Percentiles rank a stretch among this genome's conserved stretches.
phyloP scores from a whole-genome alignment of 1,284 basidiomycete genomes.

The Pyrrhoderma noxium region DNA sequence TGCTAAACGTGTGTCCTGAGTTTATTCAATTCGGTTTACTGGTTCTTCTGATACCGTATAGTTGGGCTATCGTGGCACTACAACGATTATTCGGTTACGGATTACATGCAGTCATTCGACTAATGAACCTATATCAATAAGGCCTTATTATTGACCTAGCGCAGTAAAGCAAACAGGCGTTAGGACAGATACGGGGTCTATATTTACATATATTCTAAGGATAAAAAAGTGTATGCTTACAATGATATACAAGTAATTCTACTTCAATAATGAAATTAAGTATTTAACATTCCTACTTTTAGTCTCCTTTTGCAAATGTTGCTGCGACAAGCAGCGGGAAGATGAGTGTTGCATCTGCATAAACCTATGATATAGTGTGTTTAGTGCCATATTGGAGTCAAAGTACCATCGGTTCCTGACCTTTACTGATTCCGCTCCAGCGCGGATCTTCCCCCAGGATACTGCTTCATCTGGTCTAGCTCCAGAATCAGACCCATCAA shows the following conservation, averaged over 20 bases:
- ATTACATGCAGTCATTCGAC: background rate
- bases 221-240: background rate
- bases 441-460: conserved; percentile 98
- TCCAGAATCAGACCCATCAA: conserved; percentile 96
- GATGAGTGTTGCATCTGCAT: conserved; percentile 62
- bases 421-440: conserved; percentile 88
- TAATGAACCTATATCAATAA: conserved; percentile 49
- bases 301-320: conserved; percentile 47
- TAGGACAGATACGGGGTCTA: conserved; percentile 90
- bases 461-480: conserved; percentile 97
- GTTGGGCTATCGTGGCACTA: conserved; percentile 11
- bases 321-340: conserved; percentile 70
- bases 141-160: conserved; percentile 76
- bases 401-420: conserved; percentile 32
- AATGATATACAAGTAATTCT: background rate
- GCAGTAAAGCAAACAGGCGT: conserved; percentile 48
- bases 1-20: background rate
- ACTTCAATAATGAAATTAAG: background rate
- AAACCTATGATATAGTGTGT: conserved; percentile 30
- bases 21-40: background rate
- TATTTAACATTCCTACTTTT: background rate
- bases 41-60: conserved; percentile 10
- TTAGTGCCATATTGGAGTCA: conserved; percentile 1
- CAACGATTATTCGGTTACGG: conserved; percentile 1
- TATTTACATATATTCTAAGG: conserved; percentile 28